These are phyloP conservation scores for Ananas comosus DNA, from an alignment of 176 grass and related monocot species.

Conservation along the genomic window DNA sequence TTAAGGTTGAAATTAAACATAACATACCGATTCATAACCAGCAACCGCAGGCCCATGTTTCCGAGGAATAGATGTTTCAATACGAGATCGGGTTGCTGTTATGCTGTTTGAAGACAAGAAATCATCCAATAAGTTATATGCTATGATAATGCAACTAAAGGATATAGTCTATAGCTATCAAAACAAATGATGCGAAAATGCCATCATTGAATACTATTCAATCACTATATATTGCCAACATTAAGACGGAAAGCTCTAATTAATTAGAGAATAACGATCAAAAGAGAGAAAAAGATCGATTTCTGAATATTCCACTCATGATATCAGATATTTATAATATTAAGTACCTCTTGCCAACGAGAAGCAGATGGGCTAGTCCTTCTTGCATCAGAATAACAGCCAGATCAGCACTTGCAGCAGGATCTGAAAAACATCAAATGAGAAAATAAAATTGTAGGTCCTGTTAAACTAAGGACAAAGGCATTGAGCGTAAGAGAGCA, in stretches of 20 bases:
- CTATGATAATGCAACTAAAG: no score
- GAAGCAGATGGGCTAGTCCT: slow-evolving; percentile 81
- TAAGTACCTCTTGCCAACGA: slow-evolving; percentile 74
- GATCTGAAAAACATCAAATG: slow-evolving; percentile 44
- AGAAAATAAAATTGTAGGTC: background rate
- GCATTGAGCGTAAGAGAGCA: background rate
- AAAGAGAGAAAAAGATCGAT: background rate
- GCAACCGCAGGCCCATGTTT: slow-evolving; percentile 95
- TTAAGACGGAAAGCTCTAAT: background rate
- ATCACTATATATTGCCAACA: background rate
- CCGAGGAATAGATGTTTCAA: slow-evolving; percentile 88
- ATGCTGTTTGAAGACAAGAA: slow-evolving; percentile 54
- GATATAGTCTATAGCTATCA: no score
- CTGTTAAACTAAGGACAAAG: background rate
- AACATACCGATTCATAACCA: slow-evolving; percentile 78
- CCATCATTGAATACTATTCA: background rate
- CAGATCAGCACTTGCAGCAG: slow-evolving; percentile 92
- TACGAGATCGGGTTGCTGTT: slow-evolving; percentile 63
- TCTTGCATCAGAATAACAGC: slow-evolving; percentile 99
- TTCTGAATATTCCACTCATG: background rate
- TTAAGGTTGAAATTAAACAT: background rate
- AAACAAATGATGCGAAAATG: no score
- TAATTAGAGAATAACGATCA: background rate
- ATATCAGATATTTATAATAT: background rate
- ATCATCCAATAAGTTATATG: slow-evolving; percentile 16